phyloP scores from a whole-genome alignment of 768 basidiomycete genomes.

The Mycena sanguinolenta region DNA sequence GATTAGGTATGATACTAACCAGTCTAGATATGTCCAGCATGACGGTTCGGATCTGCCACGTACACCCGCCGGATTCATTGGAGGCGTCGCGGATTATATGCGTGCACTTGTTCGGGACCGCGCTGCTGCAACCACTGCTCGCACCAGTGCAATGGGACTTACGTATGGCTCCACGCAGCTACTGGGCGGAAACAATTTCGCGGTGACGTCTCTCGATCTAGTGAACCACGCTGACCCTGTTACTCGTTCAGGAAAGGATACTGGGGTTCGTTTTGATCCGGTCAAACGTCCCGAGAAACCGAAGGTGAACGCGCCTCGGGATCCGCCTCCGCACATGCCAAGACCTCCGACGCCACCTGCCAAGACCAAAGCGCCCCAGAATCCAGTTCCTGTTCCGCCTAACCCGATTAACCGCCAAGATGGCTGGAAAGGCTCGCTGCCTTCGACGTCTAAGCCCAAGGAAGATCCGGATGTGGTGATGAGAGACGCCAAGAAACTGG shows the following conservation, averaged over 20 bases:
- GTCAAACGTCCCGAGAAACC: neutral
- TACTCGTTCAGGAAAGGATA: constrained; percentile 12
- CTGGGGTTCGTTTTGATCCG: constrained; percentile 10
- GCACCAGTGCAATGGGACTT: neutral
- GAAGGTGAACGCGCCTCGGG: neutral
- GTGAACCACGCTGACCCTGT: constrained; percentile 1
- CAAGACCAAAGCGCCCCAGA: neutral
- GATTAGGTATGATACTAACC: neutral
- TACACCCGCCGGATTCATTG: neutral
- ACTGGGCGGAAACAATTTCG: constrained; percentile 11
- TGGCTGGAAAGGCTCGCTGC: constrained; percentile 14
- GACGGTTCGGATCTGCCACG: neutral
- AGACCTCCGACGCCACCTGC: neutral
- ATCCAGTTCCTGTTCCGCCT: neutral
- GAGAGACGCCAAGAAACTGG: constrained; percentile 9
- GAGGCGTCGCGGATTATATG: constrained; percentile 19
- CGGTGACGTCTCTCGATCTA: constrained; percentile 8
- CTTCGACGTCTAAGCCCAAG: neutral
- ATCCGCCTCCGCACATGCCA: neutral
- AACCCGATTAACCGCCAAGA: constrained; percentile 21
- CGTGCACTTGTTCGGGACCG: neutral
- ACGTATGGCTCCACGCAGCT: neutral
- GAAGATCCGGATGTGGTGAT: constrained; percentile 10
- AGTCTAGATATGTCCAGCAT: neutral
- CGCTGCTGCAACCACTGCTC: neutral